phyloP scores from a whole-genome alignment of 495 filamentous ascomycete species.

The Tuber aestivum region DNA sequence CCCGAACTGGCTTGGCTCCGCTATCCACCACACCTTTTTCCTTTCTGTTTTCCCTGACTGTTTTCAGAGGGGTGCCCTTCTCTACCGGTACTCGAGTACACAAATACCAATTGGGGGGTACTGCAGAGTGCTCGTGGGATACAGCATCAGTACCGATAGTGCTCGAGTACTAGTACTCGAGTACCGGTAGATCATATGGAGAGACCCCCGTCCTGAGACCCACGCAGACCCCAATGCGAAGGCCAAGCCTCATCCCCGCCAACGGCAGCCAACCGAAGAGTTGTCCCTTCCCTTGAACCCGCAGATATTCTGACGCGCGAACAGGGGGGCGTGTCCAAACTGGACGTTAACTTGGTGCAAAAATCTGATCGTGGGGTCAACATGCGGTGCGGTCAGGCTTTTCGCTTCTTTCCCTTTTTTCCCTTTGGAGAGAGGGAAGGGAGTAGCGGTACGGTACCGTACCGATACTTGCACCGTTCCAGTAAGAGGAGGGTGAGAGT shows the following conservation, averaged over 20 bases:
- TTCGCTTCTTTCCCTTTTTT: not conserved
- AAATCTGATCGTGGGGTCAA: not conserved
- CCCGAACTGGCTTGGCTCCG: not conserved
- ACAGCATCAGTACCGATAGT: no score
- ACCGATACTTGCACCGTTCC: no score
- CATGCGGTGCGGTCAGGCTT: not conserved
- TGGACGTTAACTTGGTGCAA: not conserved
- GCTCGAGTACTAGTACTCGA: not conserved
- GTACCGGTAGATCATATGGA: not conserved
- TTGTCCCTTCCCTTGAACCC: not conserved
- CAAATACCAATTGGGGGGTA: no score
- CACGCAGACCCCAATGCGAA: not conserved
- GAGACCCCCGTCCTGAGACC: not conserved
- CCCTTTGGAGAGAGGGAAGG: not conserved
- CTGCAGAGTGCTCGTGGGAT: no score
- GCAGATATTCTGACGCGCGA: not conserved
- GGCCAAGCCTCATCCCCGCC: slow-evolving; percentile 1
- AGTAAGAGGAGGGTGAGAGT: not conserved
- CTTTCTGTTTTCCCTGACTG: not conserved
- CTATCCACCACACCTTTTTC: not conserved
- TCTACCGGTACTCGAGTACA: no score
- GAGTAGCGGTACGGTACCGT: no score
- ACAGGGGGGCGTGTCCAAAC: not conserved
- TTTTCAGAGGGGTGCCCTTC: not conserved
- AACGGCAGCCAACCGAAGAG: slow-evolving; percentile 2